phyloP scores from a whole-genome alignment of 768 basidiomycete species.

The Tulasnella sp. region DNA sequence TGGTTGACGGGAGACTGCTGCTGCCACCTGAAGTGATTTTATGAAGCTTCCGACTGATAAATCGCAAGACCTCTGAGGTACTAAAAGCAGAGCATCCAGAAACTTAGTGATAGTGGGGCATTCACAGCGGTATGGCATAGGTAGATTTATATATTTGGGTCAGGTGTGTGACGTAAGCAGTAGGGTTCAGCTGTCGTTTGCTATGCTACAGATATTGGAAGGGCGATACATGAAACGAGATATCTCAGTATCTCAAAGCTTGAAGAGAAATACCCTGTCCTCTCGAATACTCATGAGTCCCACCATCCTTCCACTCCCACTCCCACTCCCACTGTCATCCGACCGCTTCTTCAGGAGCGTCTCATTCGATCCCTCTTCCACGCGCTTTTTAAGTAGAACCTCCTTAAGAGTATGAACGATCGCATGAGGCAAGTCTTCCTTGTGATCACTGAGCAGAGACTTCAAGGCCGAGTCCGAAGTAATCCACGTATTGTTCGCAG shows the following conservation, averaged over 20 bases:
- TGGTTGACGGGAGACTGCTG: no score
- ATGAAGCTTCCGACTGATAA: no score
- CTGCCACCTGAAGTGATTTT: no score
- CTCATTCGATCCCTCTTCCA: background rate
- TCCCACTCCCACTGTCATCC: background rate
- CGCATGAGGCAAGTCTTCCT: constrained; percentile 6
- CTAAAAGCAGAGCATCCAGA: no score
- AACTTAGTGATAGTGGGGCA: no score
- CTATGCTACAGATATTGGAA: no score
- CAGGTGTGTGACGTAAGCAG: no score
- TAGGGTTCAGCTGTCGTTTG: no score
- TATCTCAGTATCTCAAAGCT: background rate
- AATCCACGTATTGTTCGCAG: constrained; percentile 10
- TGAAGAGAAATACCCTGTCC: constrained; percentile 15
- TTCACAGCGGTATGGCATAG: no score
- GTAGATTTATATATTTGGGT: no score
- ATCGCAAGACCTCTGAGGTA: no score
- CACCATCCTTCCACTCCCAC: background rate
- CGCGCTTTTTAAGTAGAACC: constrained; percentile 6
- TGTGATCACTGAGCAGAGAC: constrained; percentile 2
- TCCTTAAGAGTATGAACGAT: constrained; percentile 7
- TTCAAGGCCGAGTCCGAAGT: constrained; percentile 10
- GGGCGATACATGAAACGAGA: no score
- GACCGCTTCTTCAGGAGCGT: background rate
- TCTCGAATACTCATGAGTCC: constrained; percentile 14